These are phyloP conservation scores for Tetrapisispora phaffii DNA, from an alignment of 805 yeast genomes.

Conservation along the genomic window DNA sequence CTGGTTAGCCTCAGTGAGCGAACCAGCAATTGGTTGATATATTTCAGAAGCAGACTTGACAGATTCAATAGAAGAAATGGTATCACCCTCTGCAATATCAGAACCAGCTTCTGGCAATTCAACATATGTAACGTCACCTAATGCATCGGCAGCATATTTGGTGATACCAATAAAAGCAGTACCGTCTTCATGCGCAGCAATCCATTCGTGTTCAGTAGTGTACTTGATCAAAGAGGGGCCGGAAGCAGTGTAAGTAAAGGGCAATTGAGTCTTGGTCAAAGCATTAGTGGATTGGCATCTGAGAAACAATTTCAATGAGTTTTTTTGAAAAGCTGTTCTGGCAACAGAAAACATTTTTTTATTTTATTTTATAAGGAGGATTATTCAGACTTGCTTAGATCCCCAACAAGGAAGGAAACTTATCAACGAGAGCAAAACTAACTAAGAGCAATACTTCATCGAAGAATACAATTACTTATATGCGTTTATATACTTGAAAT, in stretches of 20 bases:
- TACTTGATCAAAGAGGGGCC: conserved; percentile 42
- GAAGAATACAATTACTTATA: background rate
- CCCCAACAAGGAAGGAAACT: background rate
- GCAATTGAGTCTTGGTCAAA: conserved; percentile 23
- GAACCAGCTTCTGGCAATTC: conserved; percentile 76
- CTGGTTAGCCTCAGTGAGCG: conserved; percentile 60
- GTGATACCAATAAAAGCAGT: conserved; percentile 88
- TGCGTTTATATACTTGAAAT: no score
- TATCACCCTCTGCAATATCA: conserved; percentile 57
- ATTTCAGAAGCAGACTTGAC: conserved; percentile 93
- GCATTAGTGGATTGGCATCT: conserved; percentile 25
- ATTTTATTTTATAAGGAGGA: background rate
- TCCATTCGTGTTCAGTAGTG: conserved; percentile 92
- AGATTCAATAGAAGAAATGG: conserved; percentile 86
- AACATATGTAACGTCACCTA: conserved; percentile 92
- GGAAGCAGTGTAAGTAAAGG: conserved; percentile 24
- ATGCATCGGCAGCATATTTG: conserved; percentile 87
- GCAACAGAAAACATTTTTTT: conserved; percentile 1
- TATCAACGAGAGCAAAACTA: background rate
- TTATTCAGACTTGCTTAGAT: background rate
- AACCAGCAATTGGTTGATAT: conserved; percentile 78
- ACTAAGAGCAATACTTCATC: background rate
- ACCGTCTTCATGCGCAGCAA: conserved; percentile 75
- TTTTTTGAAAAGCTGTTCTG: conserved; percentile 1
- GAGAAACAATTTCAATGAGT: conserved; percentile 9